Base-by-base conservation (phyloP, 345 rosid species). In the Clarkia xantiana region DNA sequence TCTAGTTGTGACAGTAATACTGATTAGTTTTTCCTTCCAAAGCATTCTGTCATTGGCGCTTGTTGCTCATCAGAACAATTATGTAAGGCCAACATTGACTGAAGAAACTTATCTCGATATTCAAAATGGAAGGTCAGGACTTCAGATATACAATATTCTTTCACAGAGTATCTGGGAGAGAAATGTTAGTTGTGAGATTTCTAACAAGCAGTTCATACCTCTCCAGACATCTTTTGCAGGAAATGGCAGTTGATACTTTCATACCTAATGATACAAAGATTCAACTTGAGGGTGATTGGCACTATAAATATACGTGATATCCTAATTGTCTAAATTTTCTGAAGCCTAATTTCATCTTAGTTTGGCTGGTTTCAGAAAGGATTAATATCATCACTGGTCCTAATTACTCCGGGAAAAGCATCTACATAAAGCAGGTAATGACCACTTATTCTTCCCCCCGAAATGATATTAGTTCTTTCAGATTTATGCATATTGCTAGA, bases 321-420 rank as follows among this genome's bases (percentile, higher is more conserved):
- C 49, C 42, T 44, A 42, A 10, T 3, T 46, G 14, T 25, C 44
- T 59, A 3, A 14, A 14, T 18, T 16, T 11, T 36, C 51, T 49
- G 40, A 25, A 29, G 36, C 23, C 54, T 40, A 12, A 18, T 13
- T 38, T 14, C 43, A 14, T 29, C 42, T 12, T 58, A 38, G 11
- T 36, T 58, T 43, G 36, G 14, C 61, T 57, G 68, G 44, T 47
- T 61, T 58, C 81, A 86, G 98, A 80, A 49, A 74, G 76, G 68
- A 74, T 91, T 62, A 71, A 67, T 68, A 73, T 91, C 70, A 86
- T 91, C 54, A 86, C 96, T 9, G 97, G 97, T 62, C 97, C 97
- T 53, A 90, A 86, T 72, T 90, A 79, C 73, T 86, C 96, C 17
- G 97, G 97, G 67, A 90, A 90, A 71, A 90, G 97, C 58, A 86